Percentiles rank a stretch among this genome's conserved stretches.
These are phyloP conservation scores for Scedosporium dehoogii DNA, from an alignment of 2,329 filamentous ascomycete species.

Conservation along the genomic window DNA sequence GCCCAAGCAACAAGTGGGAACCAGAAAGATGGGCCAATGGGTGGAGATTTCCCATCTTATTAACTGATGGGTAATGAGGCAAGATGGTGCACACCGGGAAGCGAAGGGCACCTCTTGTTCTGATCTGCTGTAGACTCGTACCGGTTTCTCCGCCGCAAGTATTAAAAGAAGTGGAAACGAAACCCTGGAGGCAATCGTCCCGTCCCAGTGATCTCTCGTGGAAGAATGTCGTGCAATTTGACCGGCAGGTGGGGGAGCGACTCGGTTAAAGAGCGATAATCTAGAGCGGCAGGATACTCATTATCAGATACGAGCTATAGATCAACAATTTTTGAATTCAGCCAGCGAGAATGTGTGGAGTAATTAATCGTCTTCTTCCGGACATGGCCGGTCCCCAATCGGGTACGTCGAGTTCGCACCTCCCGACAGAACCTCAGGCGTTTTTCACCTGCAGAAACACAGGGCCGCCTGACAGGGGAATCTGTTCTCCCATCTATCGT, in stretches of 20 bases:
- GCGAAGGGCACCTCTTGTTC: no score
- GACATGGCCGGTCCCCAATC: not conserved
- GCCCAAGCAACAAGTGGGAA: no score
- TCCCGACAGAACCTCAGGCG: no score
- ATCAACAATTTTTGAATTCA: not conserved
- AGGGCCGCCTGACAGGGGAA: no score
- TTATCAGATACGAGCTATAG: not conserved
- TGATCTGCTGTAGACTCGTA: not conserved
- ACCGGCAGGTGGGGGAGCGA: not conserved
- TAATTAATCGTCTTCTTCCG: not conserved
- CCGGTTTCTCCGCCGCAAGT: not conserved
- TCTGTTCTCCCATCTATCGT: no score
- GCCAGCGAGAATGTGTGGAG: not conserved
- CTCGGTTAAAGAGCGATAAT: not conserved
- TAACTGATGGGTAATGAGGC: no score
- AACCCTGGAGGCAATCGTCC: not conserved
- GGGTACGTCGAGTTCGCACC: not conserved
- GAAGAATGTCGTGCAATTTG: not conserved
- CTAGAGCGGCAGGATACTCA: not conserved
- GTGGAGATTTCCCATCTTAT: no score
- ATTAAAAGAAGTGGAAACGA: not conserved
- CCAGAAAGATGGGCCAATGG: no score
- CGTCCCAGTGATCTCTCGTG: not conserved
- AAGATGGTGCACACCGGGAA: no score
- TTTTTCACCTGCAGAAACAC: no score